Evolutionary conservation across 305 asterid genomes (phyloP).

Genomic region (Ilex paraguariensis): DNA sequence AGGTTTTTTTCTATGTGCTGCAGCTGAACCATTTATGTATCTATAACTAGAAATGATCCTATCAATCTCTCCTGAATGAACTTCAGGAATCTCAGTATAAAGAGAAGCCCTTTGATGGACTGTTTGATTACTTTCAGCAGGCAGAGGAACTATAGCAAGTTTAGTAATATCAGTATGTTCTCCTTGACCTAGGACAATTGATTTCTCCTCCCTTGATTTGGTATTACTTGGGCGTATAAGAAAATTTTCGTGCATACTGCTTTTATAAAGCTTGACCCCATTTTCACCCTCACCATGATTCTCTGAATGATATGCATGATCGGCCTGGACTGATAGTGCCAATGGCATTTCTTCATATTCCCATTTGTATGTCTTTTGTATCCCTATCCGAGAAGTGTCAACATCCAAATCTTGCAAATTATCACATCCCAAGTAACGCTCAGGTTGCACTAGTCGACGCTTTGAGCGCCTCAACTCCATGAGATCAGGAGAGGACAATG

Average conservation of each 20-base stretch:
- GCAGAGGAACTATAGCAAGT: background rate
- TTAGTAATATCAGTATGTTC: background rate
- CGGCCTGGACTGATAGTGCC: conserved; percentile 74
- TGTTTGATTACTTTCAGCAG: background rate
- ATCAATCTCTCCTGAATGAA: background rate
- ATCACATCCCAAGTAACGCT: conserved; percentile 70
- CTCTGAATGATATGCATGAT: conserved; percentile 33
- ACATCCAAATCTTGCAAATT: conserved; percentile 56
- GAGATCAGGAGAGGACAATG: conserved; percentile 31
- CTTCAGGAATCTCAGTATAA: background rate
- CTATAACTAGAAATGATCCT: background rate
- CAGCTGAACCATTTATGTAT: background rate
- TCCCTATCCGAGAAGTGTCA: conserved; percentile 64
- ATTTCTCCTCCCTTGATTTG: background rate
- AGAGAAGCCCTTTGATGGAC: background rate
- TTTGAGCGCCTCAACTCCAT: conserved; percentile 68
- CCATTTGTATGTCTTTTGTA: conserved; percentile 27
- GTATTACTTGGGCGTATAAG: background rate
- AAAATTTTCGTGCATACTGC: background rate
- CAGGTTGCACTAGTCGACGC: conserved; percentile 64
- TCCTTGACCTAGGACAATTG: background rate
- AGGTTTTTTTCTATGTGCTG: background rate
- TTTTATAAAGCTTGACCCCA: conserved; percentile 16
- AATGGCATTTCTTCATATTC: conserved; percentile 36
- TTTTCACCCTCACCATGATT: conserved; percentile 20